Evolutionary conservation across 2,329 filamentous ascomycete species (phyloP).

Genomic region (Claviceps sp.): DNA sequence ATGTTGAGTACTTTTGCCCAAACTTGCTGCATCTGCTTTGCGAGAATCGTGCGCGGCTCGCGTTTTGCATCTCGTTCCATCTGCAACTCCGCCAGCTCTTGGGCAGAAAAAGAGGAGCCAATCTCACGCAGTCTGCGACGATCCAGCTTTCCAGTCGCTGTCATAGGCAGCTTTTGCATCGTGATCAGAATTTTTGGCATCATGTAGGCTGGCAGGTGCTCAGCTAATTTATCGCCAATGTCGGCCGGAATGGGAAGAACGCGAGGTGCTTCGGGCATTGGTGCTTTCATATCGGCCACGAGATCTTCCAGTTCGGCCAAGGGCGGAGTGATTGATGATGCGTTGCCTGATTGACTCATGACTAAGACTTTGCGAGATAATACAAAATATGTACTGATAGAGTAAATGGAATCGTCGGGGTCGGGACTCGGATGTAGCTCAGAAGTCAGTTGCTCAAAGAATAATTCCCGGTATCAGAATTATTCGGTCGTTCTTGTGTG

Average conservation of each 20-base stretch:
- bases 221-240: conserved; percentile 13
- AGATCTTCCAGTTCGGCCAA: background rate
- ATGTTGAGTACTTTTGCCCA: background rate
- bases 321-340: background rate
- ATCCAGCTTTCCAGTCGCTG: conserved; percentile 30
- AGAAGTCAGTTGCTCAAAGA: too few species aligned
- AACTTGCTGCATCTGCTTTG: background rate
- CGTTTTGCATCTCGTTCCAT: background rate
- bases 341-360: background rate
- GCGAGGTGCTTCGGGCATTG: background rate
- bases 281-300: background rate
- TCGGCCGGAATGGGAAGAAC: conserved; percentile 2
- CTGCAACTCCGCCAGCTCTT: background rate
- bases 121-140: conserved; percentile 28
- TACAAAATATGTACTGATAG: background rate
- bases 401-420: background rate
- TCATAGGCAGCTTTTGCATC: conserved; percentile 24
- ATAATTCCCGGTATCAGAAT: too few species aligned
- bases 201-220: conserved; percentile 25
- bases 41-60: background rate
- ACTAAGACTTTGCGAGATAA: background rate
- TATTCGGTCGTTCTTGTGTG: too few species aligned
- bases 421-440: too few species aligned
- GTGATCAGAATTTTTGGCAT: conserved; percentile 28
- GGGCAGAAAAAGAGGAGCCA: conserved; percentile 10